Evolutionary conservation across 371 early-diverging fungal genomes (phyloP), one percentile per base, ranked within the genome.

Genomic region (Rhizopus sp.): DNA sequence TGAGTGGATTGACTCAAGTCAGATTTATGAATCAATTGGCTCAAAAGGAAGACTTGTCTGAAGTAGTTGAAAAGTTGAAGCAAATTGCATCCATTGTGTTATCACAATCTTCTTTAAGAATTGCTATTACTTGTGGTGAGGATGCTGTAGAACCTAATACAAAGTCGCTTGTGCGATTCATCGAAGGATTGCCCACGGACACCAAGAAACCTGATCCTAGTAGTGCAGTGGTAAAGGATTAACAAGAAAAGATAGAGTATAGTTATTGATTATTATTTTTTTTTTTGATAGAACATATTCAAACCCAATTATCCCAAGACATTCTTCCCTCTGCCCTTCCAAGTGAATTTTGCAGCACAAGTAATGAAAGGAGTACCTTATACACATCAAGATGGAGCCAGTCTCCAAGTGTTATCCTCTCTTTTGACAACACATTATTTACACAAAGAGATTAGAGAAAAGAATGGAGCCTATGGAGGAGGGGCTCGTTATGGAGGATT

Each of bases 381-480:
- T 61, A 86, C 85, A 38, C 92, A 94, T 60, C 66, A 75, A 0
- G 96, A 96, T 68, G 85, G 91, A 10, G 83, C 91, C 30, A 82
- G 83, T 55, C 81, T 94, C 33, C 90, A 89, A 57, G 76, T 93
- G 5, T 69, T 95, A 5, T 87, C 92, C 0, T 89, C 90, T 4
- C 72, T 96, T 12, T 78, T 95, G 81, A 91, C 94, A 6, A 82
- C 83, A 60, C 82, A 91, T 55, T 95, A 82, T 73, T 73, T 96
- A 29, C 98, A 97, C 70, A 88, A 90, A 29, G 95, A 96, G 72
- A 90, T 97, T 42, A 89, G 98, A 62, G 98, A 97, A 69, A 94
- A 92, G 83, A 93, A 93, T 60, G 98, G 98, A 33, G 98, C 98
- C 6, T 98, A 98, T 72, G 97, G 96, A 13, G 97, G 93, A 16